Base-by-base conservation (phyloP, 2,329 filamentous ascomycete genomes). In the Fusarium sp. region DNA sequence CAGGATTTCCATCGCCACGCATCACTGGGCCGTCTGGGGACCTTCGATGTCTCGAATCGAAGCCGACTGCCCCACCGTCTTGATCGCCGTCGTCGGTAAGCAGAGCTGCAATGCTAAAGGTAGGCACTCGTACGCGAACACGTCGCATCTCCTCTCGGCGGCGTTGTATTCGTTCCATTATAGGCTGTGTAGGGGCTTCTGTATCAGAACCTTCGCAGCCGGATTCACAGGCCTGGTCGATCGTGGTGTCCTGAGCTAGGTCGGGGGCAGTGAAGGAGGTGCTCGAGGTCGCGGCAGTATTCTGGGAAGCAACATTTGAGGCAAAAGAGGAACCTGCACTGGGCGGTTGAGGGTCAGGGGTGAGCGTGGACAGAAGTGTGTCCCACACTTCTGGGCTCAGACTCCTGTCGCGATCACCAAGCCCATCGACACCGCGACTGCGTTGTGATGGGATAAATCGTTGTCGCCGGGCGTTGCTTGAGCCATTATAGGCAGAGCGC, bases 331-430 rank as follows among this genome's bases (percentile, higher is more conserved):
- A 94, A 28, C 91, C 88, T 3, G 88, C 87, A 70, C 91, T 96
- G 1, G 94, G 93, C 4, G 92, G 86, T 63, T 92, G 90, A 17
- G 91, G 89, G 76, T 97, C 94, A 1, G 93, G 92, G 0, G 91
- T 90, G 62, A 97, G 86, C 0, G 92, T 96, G 8, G 86, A 90
- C 57, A 94, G 82, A 52, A 97, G 88, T 4, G 89, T 93, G 61
- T 95, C 91, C 94, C 94, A 97, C 2, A 83, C 83, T 53, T 91
- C 90, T 1, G 91, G 90, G 74, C 90, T 94, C n/a, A 93, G 80
- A 77, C 93, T 97, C 70, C 93, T 88, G 65, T 93, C 88, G 59
- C 94, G 91, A 78, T 97, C 93, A 36, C 93, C 94, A 17, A 97
- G 85, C 6, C 93, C 93, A 77, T 96, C 90, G 2, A 91, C 45